Evolutionary conservation across 1,139 yeast species (phyloP).

Genomic region (Scheffersomyces quercinus): DNA sequence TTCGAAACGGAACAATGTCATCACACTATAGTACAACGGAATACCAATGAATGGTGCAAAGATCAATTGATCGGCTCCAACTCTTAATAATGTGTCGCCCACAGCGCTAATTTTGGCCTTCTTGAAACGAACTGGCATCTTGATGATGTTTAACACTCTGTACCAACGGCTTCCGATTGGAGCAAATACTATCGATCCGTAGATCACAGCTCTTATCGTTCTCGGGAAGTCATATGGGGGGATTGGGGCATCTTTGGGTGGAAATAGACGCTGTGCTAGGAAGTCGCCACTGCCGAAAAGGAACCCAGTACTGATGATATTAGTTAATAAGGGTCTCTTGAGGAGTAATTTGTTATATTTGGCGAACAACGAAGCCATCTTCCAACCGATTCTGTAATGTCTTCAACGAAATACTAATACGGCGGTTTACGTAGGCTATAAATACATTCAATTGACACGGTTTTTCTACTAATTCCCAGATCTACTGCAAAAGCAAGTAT

Average conservation of each 20-base stretch:
- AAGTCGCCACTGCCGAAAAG: constrained; percentile 45
- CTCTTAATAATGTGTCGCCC: constrained; percentile 44
- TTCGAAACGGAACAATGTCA: constrained; percentile 62
- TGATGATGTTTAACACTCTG: constrained; percentile 25
- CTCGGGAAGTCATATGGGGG: constrained; percentile 29
- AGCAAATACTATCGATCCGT: constrained; percentile 42
- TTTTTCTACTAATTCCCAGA: too few species aligned
- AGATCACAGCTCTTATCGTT: constrained; percentile 34
- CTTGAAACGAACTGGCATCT: constrained; percentile 9
- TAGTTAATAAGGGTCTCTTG: constrained; percentile 36
- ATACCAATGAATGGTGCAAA: constrained; percentile 77
- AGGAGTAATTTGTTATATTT: constrained; percentile 31
- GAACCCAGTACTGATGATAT: constrained; percentile 40
- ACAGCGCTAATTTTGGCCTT: neutral
- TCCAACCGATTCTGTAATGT: too few species aligned
- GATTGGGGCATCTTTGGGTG: constrained; percentile 9
- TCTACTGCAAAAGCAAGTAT: too few species aligned
- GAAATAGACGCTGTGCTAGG: constrained; percentile 36
- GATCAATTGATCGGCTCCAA: constrained; percentile 66
- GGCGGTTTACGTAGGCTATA: too few species aligned
- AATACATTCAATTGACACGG: too few species aligned
- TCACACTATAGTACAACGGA: constrained; percentile 65
- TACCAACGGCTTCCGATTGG: constrained; percentile 48
- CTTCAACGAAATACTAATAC: too few species aligned
- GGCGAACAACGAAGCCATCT: constrained; percentile 15